phyloP scores from a whole-genome alignment of 1,284 basidiomycete species.

The Cryptococcus sp. region DNA sequence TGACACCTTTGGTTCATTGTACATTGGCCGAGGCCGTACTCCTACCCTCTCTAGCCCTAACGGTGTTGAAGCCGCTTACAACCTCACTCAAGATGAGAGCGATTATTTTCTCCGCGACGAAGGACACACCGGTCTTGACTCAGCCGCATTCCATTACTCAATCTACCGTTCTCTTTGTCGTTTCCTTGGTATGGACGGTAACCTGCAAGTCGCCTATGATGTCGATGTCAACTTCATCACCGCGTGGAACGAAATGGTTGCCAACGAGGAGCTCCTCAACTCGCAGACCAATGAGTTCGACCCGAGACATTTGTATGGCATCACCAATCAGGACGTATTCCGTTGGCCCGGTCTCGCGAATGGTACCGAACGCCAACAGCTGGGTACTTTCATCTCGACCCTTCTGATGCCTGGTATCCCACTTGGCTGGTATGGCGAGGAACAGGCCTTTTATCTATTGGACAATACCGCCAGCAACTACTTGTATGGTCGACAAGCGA shows the following conservation, averaged over 20 bases:
- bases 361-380: conserved; percentile 70
- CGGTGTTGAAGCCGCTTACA: conserved; percentile 65
- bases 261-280: conserved; percentile 82
- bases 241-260: conserved; percentile 86
- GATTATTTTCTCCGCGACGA: conserved; percentile 77
- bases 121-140: conserved; percentile 67
- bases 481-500: conserved; percentile 81
- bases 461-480: conserved; percentile 84
- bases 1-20: conserved; percentile 81
- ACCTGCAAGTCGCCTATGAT: conserved; percentile 82
- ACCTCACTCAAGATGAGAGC: conserved; percentile 59
- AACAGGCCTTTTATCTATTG: conserved; percentile 78
- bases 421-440: conserved; percentile 83
- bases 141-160: conserved; percentile 86
- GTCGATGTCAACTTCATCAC: conserved; percentile 75
- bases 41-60: conserved; percentile 59
- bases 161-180: conserved; percentile 78
- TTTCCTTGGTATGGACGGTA: conserved; percentile 90
- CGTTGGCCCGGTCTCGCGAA: conserved; percentile 84
- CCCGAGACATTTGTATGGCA: conserved; percentile 83
- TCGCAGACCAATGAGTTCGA: conserved; percentile 66
- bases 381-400: conserved; percentile 74
- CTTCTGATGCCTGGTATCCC: conserved; percentile 84
- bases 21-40: conserved; percentile 82
- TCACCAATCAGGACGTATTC: conserved; percentile 89